These are phyloP conservation scores for Halteria grandinella DNA, from an alignment of 73 alveolate species.

Conservation along the genomic window DNA sequence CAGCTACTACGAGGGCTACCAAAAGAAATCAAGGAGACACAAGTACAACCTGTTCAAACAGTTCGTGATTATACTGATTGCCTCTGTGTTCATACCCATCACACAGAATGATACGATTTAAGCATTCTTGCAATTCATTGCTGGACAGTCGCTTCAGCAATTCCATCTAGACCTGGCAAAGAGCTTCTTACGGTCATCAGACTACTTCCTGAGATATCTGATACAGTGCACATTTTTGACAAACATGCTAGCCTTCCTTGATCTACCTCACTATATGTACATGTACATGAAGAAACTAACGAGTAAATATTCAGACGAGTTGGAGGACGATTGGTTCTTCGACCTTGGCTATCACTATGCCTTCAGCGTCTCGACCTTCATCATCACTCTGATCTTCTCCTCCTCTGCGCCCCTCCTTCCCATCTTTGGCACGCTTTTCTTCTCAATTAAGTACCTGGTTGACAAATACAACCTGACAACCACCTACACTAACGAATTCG, in stretches of 20 bases:
- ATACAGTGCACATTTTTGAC: conserved; percentile 79
- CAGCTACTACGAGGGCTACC: conserved; percentile 69
- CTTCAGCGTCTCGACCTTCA: conserved; percentile 80
- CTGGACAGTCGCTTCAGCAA: conserved; percentile 58
- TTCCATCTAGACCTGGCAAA: conserved; percentile 73
- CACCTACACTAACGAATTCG: conserved; percentile 84
- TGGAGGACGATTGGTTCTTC: conserved; percentile 62
- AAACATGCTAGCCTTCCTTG: conserved; percentile 79
- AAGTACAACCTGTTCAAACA: conserved; percentile 75
- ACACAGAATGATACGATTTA: conserved; percentile 74
- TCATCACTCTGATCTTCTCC: conserved; percentile 73
- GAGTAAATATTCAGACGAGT: background rate
- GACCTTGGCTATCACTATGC: conserved; percentile 86
- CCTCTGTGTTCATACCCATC: conserved; percentile 79
- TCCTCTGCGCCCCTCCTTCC: conserved; percentile 81
- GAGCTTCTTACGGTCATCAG: conserved; percentile 71
- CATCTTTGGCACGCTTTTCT: conserved; percentile 84
- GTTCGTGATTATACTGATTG: conserved; percentile 78
- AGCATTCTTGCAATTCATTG: conserved; percentile 60
- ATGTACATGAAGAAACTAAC: conserved; percentile 28
- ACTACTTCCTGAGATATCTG: conserved; percentile 81
- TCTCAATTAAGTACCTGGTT: conserved; percentile 75
- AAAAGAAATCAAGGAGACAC: conserved; percentile 75
- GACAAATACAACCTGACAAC: conserved; percentile 84
- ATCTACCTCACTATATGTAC: conserved; percentile 76